Conservation (phyloP, 2,329 filamentous ascomycete genomes). For the Aspergillus vadensis region DNA sequence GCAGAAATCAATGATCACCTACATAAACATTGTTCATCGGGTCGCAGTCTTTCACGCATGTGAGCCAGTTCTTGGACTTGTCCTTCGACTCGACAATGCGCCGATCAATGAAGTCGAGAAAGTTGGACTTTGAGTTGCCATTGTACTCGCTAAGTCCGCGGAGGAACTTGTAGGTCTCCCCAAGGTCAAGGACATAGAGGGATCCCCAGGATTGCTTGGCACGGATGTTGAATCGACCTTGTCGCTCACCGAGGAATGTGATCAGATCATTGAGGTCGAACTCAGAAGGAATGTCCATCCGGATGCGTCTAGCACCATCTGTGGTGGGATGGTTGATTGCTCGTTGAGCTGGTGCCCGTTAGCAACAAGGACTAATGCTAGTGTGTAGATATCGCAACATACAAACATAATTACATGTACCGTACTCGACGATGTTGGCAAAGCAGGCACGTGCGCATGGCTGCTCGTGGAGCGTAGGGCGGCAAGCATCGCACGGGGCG, state of each 20-base stretch:
- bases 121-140: conserved; percentile 41
- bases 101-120: conserved; percentile 48
- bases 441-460: conserved; percentile 49
- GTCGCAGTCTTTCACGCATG: conserved; percentile 44
- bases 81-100: conserved; percentile 48
- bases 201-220: conserved; percentile 46
- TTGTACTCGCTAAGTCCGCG: conserved; percentile 42
- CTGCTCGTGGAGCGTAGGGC: conserved; percentile 45
- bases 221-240: conserved; percentile 47
- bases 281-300: conserved; percentile 44
- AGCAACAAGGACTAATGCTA: conserved; percentile 17
- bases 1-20: conserved; percentile 22
- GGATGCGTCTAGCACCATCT: conserved; percentile 37
- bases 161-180: conserved; percentile 45
- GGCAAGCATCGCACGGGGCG: conserved; percentile 46
- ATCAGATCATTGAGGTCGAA: conserved; percentile 44
- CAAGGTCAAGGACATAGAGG: conserved; percentile 46
- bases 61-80: conserved; percentile 48
- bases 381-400: conserved; percentile 16
- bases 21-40: conserved; percentile 45
- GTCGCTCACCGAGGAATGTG: conserved; percentile 40
- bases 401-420: conserved; percentile 52
- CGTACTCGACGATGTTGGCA: conserved; percentile 47
- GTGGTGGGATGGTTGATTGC: conserved; percentile 46
- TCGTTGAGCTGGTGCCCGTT: conserved; percentile 41